These are phyloP conservation scores for Exophiala mesophila DNA, from an alignment of 2,329 filamentous ascomycete genomes.

Conservation along the genomic window DNA sequence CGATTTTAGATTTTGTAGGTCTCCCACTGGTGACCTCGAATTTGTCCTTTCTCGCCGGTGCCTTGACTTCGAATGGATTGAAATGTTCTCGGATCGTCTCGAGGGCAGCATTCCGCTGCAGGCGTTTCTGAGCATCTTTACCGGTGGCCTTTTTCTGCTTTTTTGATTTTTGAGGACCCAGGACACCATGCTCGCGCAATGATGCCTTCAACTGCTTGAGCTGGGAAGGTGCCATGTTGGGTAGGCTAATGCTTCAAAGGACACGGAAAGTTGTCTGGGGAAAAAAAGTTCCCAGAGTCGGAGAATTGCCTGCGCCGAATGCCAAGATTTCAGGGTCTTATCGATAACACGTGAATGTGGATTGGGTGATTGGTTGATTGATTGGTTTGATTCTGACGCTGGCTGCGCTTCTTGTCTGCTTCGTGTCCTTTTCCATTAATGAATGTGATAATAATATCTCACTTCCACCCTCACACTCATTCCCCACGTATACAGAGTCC, in stretches of 20 bases:
- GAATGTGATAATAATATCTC: no score
- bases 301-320: neutral
- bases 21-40: constrained; percentile 74
- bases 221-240: constrained; percentile 83
- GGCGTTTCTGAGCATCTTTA: constrained; percentile 67
- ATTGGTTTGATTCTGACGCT: no score
- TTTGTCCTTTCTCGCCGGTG: constrained; percentile 70
- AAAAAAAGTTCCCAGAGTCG: constrained; percentile 3
- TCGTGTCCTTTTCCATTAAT: no score
- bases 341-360: no score
- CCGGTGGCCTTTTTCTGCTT: constrained; percentile 78
- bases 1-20: constrained; percentile 53
- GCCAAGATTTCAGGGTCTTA: constrained; percentile 2
- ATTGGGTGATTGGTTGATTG: no score
- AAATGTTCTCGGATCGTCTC: constrained; percentile 88
- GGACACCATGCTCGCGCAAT: constrained; percentile 80
- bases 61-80: constrained; percentile 95
- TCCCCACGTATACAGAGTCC: no score
- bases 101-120: constrained; percentile 71
- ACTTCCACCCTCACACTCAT: no score
- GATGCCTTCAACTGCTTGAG: constrained; percentile 93
- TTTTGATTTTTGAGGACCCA: constrained; percentile 88
- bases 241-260: neutral
- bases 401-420: neutral
- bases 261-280: neutral